Evolutionary conservation across 352 stramenopile genomes (phyloP).

Genomic region (Plasmopara viticola): DNA sequence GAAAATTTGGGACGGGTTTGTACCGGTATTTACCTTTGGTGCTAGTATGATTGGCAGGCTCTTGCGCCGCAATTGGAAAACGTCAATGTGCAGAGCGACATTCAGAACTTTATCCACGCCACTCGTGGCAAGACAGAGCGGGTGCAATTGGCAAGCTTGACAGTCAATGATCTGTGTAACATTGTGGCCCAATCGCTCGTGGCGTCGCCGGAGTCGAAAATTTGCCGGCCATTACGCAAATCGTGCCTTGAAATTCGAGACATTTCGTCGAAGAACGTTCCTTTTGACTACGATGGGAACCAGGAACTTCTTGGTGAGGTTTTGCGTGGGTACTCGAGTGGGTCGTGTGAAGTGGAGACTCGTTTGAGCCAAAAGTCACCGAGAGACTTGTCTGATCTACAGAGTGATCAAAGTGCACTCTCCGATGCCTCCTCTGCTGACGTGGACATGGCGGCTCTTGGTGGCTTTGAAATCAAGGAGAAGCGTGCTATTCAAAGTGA

Average conservation of each 20-base stretch:
- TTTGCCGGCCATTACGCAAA: conserved; percentile 38
- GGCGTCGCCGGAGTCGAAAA: conserved; percentile 39
- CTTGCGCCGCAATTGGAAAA: conserved; percentile 63
- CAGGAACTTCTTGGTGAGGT: conserved; percentile 34
- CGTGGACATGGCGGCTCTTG: neutral
- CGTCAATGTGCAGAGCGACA: conserved; percentile 61
- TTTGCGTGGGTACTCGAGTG: conserved; percentile 27
- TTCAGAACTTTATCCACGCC: conserved; percentile 59
- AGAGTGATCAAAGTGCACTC: neutral
- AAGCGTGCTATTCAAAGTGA: conserved; percentile 18
- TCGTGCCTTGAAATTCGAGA: conserved; percentile 58
- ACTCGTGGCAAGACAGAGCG: conserved; percentile 8
- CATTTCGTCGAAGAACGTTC: conserved; percentile 53
- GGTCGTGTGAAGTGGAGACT: neutral
- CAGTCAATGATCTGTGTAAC: conserved; percentile 59
- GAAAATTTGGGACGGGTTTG: neutral
- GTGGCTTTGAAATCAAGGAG: conserved; percentile 2
- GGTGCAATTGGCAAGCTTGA: conserved; percentile 29
- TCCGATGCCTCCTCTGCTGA: too few species aligned
- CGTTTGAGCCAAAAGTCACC: neutral
- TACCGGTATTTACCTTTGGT: conserved; percentile 1
- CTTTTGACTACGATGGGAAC: conserved; percentile 57
- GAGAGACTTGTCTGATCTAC: neutral
- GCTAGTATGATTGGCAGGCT: conserved; percentile 83
- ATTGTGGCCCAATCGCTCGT: conserved; percentile 27